A percentile compares a stretch with the other conserved stretches of the same genome.
Conservation (phyloP, 169 alveolate genomes). For the Plasmodium inui region DNA sequence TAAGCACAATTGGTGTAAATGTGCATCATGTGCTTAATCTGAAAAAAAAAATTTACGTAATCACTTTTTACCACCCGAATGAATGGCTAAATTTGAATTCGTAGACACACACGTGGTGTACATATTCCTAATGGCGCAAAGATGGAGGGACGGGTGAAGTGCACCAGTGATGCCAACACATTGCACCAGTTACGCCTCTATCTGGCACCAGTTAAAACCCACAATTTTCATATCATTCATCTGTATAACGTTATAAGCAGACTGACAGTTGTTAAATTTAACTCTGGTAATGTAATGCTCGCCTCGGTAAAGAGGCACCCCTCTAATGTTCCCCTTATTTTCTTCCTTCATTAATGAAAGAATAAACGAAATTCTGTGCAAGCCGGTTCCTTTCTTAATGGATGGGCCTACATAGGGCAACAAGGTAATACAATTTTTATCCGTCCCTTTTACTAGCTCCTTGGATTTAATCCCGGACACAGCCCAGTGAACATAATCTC, state of each 20-base stretch:
- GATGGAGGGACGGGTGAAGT: background rate
- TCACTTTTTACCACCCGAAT: background rate
- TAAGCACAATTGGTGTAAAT: background rate
- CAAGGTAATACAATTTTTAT: slow-evolving; percentile 42
- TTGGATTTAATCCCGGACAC: slow-evolving; percentile 72
- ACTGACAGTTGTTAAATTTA: slow-evolving; percentile 47
- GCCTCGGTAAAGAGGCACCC: slow-evolving; percentile 68
- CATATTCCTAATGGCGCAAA: background rate
- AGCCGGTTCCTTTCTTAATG: slow-evolving; percentile 68
- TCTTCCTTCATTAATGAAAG: slow-evolving; percentile 63
- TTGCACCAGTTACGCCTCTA: slow-evolving; percentile 13
- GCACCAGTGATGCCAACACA: background rate
- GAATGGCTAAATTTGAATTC: background rate
- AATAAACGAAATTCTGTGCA: slow-evolving; percentile 63
- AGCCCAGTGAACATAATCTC: slow-evolving; percentile 69
- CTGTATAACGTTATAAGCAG: slow-evolving; percentile 40
- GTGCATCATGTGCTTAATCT: background rate
- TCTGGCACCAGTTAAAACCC: slow-evolving; percentile 70
- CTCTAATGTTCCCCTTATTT: slow-evolving; percentile 26
- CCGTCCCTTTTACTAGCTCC: slow-evolving; percentile 70
- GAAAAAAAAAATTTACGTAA: too few relatives aligned
- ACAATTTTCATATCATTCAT: slow-evolving; percentile 66
- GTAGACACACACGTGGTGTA: background rate
- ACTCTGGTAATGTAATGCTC: slow-evolving; percentile 59
- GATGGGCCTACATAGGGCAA: slow-evolving; percentile 74